Base-by-base conservation (phyloP, 129 eudicot species). In the Flaveria ramosissima region DNA sequence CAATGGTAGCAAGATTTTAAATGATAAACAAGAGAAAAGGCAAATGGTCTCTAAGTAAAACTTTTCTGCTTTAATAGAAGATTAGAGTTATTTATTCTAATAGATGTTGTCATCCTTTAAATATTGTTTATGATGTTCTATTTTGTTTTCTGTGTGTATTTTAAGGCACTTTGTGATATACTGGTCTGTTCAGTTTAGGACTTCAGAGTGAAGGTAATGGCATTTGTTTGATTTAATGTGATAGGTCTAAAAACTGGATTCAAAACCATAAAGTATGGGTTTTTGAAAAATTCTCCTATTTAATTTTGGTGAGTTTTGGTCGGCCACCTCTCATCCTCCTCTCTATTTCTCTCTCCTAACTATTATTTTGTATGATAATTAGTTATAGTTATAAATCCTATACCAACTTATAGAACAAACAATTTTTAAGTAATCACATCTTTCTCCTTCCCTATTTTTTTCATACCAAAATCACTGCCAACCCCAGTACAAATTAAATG, bases 31-130 rank as follows among this genome's bases (percentile, higher is more conserved):
- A 15, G 23, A 0, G 67, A 7, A 13, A 39, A 47, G 20, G 21
- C 30, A 50, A 76, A 64, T 8, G 15, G 42, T 11, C 7, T 39
- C 47, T 32, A 9, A 50, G 16, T 30, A 11, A 71, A 62, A 66
- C 64, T 61, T 30, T 11, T 36, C 48, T 65, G 36, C 64, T 53
- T 21, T 14, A 3, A 66, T 76, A 66, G 66, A 76, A 62, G 64
- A 41, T 66, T 20, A 9, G 19, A 63, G 69, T 63, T 30, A n/a
- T 53, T 51, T 51, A 65, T 20, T 65, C 65, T 32, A 47, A 23
- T 48, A 24, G n/a, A 65, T 64, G 59, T 15, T 51, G 63, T 76
- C 52, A 3, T 64, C 80, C 24, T 76, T 64, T 68, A 12, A 30
- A 67, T 20, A 21, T 2, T 15, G 45, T 66, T 68, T 46, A 52